phyloP scores from a whole-genome alignment of 2,329 filamentous ascomycete genomes.

The Chaetomium sp. region DNA sequence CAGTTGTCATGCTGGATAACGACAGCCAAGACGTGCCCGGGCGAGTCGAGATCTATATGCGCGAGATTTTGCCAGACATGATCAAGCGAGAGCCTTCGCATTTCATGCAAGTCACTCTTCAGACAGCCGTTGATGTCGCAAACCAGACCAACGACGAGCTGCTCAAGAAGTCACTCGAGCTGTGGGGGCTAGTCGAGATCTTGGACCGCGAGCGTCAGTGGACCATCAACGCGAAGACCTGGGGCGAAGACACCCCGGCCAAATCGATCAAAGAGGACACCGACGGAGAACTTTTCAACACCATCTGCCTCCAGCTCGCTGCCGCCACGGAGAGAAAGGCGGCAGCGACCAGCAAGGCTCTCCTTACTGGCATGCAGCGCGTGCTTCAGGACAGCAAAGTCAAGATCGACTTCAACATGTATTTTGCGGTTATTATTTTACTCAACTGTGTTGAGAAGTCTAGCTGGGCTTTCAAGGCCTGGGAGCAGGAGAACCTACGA shows the following conservation, averaged over 20 bases:
- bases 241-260: conserved; percentile 34
- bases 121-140: conserved; percentile 42
- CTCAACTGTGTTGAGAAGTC: conserved; percentile 62
- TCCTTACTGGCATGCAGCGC: conserved; percentile 56
- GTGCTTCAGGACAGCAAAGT: conserved; percentile 55
- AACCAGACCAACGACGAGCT: conserved; percentile 46
- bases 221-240: conserved; percentile 46
- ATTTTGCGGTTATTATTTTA: conserved; percentile 55
- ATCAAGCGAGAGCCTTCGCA: conserved; percentile 54
- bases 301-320: conserved; percentile 58
- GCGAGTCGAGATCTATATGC: conserved; percentile 56
- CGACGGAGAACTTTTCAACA: conserved; percentile 52
- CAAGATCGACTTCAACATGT: conserved; percentile 54
- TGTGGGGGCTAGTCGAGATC: conserved; percentile 60
- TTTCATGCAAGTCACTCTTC: conserved; percentile 53
- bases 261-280: conserved; percentile 47
- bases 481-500: conserved; percentile 56
- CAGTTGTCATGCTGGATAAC: conserved; percentile 52
- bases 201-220: conserved; percentile 59
- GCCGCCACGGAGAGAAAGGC: conserved; percentile 60
- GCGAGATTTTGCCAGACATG: conserved; percentile 50
- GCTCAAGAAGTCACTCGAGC: conserved; percentile 52
- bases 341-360: conserved; percentile 49
- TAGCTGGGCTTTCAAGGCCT: conserved; percentile 62
- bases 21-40: conserved; percentile 53